Percentiles rank a stretch among this genome's conserved stretches.
Conservation (phyloP, 805 yeast genomes). For the Isabelozyma rhagii region DNA sequence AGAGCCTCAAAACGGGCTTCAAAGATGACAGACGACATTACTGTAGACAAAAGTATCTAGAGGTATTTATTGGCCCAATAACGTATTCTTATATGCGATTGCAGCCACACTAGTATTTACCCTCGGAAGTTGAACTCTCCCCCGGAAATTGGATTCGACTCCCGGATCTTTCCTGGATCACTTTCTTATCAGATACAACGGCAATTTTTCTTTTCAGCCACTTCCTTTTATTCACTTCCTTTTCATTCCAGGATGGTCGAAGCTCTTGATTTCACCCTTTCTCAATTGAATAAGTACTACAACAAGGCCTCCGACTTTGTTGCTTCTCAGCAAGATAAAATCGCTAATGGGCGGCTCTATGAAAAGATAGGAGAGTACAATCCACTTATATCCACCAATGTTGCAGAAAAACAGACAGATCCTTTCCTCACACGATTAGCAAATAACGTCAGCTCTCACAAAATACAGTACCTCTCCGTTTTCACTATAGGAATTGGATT, state of each 20-base stretch:
- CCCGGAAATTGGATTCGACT: too few species aligned
- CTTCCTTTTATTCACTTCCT: background rate
- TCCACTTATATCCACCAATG: slow-evolving; percentile 6
- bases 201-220: background rate
- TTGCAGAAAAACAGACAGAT: background rate
- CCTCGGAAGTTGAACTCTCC: too few species aligned
- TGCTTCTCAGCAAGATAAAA: slow-evolving; percentile 18
- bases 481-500: slow-evolving; percentile 25
- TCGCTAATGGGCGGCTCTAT: slow-evolving; percentile 13
- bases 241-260: background rate
- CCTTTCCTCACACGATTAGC: background rate
- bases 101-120: too few species aligned
- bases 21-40: too few species aligned
- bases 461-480: slow-evolving; percentile 8
- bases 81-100: too few species aligned
- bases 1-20: too few species aligned
- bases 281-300: slow-evolving; percentile 21
- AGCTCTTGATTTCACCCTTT: slow-evolving; percentile 19
- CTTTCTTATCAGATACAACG: background rate
- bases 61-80: too few species aligned
- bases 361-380: slow-evolving; percentile 9
- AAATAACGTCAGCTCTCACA: slow-evolving; percentile 2
- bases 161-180: background rate
- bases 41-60: too few species aligned
- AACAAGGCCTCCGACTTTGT: slow-evolving; percentile 17